These are phyloP conservation scores for Chrysoporthe deuterocubensis DNA, from an alignment of 2,329 filamentous ascomycete species.

Conservation along the genomic window DNA sequence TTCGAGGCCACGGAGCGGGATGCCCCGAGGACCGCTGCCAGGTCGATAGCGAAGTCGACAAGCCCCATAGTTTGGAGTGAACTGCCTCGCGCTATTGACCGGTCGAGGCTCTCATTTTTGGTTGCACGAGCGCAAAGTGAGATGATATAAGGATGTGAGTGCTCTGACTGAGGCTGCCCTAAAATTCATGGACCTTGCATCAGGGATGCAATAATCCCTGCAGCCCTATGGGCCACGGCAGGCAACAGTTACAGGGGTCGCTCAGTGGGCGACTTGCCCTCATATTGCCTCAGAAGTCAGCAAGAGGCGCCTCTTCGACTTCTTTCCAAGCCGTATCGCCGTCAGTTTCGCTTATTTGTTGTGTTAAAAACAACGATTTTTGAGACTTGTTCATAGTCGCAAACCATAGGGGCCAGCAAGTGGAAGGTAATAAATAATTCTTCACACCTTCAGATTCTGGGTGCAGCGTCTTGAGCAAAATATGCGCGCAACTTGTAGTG, in stretches of 20 bases:
- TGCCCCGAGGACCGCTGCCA: constrained; percentile 71
- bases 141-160: neutral
- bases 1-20: constrained; percentile 69
- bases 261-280: neutral
- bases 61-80: constrained; percentile 53
- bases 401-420: neutral
- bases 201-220: constrained; percentile 28
- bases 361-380: neutral
- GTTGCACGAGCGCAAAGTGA: neutral
- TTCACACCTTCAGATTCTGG: no score
- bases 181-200: constrained; percentile 22
- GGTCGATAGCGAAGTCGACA: constrained; percentile 69
- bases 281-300: neutral
- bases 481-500: no score
- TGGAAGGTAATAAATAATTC: no score
- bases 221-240: constrained; percentile 27
- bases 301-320: neutral
- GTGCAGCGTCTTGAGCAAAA: no score
- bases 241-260: constrained; percentile 22
- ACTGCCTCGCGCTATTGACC: neutral
- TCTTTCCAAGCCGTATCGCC: neutral
- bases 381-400: neutral
- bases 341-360: no score
- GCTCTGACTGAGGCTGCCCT: neutral
- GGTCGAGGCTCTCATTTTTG: neutral